Evolutionary conservation across 768 basidiomycete species (phyloP).

Genomic region (Infundibulicybe gibba): DNA sequence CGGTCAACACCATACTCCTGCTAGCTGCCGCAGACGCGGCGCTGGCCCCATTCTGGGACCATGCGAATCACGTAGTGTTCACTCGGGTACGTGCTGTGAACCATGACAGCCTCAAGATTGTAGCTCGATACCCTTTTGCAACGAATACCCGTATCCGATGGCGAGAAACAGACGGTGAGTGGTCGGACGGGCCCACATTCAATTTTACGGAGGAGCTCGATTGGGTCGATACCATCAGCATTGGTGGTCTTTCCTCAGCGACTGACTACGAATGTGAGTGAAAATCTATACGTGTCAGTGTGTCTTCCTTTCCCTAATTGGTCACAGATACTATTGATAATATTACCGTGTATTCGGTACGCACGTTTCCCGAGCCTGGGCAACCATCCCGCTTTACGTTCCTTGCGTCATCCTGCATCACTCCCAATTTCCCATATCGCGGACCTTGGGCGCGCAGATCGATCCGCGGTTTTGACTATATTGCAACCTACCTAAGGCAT

Average conservation of each 20-base stretch:
- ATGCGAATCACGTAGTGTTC: slow-evolving; percentile 54
- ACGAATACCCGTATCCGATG: slow-evolving; percentile 37
- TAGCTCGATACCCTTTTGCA: slow-evolving; percentile 54
- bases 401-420: slow-evolving; percentile 62
- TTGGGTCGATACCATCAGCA: slow-evolving; percentile 53
- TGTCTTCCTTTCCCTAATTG: slow-evolving; percentile 28
- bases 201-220: slow-evolving; percentile 41
- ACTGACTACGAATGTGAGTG: slow-evolving; percentile 67
- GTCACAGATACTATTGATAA: slow-evolving; percentile 36
- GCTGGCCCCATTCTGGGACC: slow-evolving; percentile 50
- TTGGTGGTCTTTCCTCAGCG: slow-evolving; percentile 63
- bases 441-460: slow-evolving; percentile 45
- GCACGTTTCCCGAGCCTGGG: slow-evolving; percentile 71
- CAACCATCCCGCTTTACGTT: slow-evolving; percentile 62
- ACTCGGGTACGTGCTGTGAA: slow-evolving; percentile 70
- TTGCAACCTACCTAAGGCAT: slow-evolving; percentile 48
- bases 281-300: slow-evolving; percentile 1
- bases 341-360: slow-evolving; percentile 59
- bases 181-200: slow-evolving; percentile 55
- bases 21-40: slow-evolving; percentile 45
- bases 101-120: slow-evolving; percentile 58
- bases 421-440: slow-evolving; percentile 72
- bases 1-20: slow-evolving; percentile 29
- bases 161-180: slow-evolving; percentile 36
- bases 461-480: slow-evolving; percentile 63